Base-by-base conservation (phyloP, 2,329 filamentous ascomycete species). In the Hymenoscyphus scutula region DNA sequence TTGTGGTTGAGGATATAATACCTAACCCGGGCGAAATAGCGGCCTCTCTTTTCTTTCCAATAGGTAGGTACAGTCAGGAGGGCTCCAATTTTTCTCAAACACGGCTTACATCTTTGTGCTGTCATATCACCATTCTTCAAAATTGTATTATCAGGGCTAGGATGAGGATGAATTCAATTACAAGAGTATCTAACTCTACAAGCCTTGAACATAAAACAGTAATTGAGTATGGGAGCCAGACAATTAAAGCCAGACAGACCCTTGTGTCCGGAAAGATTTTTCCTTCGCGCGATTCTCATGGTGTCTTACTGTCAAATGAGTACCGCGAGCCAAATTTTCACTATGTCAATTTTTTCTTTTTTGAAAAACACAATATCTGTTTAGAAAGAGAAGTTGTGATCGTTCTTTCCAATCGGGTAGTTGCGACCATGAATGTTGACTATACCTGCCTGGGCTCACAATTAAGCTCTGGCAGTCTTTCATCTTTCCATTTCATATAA, bases 1-100 rank as follows among this genome's bases (percentile, higher is more conserved):
- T n/a, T n/a, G n/a, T n/a, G n/a, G n/a, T 48, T 48, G 41, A 48
- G 41, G 41, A 48, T 48, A 48, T 48, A 25, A 48, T n/a, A n/a
- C n/a, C n/a, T 10, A 48, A 23, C 10, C 19, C 8, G 15, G 19
- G n/a, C n/a, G 41, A 8, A 23, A 19, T 23, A 10, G 41, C n/a
- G 41, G 41, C 11, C 37, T 38, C n/a, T 38, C 37, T 13, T n/a
- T n/a, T n/a, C n/a, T n/a, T n/a, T n/a, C n/a, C n/a, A n/a, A n/a
- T n/a, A n/a, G 2, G 15, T 34, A 34, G 32, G 32, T 34, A 34
- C 32, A 34, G 32, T n/a, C 32, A 34, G 15, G 8, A 34, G 32
- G 6, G 32, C 32, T 34, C 32, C 32, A 34, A 11, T 34, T 34
- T 34, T 34, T 4, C 32, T 34, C 11, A 34, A 34, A 34, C 32